Evolutionary conservation across 1,139 yeast genomes (phyloP).

Genomic region (Zygoascus meyerae): DNA sequence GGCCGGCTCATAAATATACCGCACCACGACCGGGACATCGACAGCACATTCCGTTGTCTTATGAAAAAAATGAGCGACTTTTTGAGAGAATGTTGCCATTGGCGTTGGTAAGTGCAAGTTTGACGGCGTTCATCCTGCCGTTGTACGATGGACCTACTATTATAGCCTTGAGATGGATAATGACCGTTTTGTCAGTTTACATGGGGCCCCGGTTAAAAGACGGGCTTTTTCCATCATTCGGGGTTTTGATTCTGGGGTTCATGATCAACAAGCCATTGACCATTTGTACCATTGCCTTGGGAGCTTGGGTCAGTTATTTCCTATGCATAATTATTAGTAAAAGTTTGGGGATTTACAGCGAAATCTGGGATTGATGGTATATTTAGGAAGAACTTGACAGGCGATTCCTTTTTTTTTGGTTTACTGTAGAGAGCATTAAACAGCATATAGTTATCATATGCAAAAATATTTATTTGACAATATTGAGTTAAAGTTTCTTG

Average conservation of each 20-base stretch:
- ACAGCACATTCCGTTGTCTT: neutral
- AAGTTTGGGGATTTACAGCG: conserved; percentile 17
- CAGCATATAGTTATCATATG: no score
- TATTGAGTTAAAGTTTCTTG: no score
- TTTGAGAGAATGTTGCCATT: conserved; percentile 19
- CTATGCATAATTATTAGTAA: conserved; percentile 21
- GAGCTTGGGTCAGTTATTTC: conserved; percentile 21
- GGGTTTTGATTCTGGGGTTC: conserved; percentile 21
- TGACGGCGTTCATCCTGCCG: conserved; percentile 23
- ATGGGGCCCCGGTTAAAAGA: conserved; percentile 21
- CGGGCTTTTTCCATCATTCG: conserved; percentile 22
- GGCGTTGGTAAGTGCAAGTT: conserved; percentile 19
- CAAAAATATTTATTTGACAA: no score
- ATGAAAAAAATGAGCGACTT: conserved; percentile 6
- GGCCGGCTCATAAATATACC: neutral
- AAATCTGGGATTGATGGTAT: neutral
- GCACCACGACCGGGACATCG: conserved; percentile 4
- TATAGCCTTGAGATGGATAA: conserved; percentile 19
- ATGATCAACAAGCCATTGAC: conserved; percentile 23
- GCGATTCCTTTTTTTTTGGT: no score
- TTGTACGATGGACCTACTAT: conserved; percentile 20
- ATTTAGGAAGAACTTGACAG: neutral
- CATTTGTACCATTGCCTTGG: conserved; percentile 22
- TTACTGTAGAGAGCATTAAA: no score
- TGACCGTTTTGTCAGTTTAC: conserved; percentile 21